These are phyloP conservation scores for Syzygium jambos DNA, from an alignment of 345 rosid species.

Conservation along the genomic window DNA sequence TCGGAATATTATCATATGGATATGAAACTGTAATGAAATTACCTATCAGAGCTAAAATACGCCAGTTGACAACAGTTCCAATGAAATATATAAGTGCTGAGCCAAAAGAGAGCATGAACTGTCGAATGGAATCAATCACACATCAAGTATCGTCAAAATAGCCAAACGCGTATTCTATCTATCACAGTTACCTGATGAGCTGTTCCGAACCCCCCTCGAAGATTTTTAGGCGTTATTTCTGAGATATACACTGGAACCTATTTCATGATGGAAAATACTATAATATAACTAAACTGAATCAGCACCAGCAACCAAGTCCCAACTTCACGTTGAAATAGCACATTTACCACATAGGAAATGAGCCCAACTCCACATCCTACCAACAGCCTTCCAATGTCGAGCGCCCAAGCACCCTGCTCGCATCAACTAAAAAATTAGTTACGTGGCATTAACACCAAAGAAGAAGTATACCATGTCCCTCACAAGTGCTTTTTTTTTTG, in stretches of 20 bases:
- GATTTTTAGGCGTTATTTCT: slow-evolving; percentile 68
- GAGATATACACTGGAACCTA: slow-evolving; percentile 83
- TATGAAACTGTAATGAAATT: slow-evolving; percentile 6
- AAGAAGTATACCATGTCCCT: background rate
- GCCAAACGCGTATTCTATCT: background rate
- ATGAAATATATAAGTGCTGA: slow-evolving; percentile 46
- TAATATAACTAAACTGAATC: background rate
- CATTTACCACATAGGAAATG: slow-evolving; percentile 64
- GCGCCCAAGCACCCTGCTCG: slow-evolving; percentile 46
- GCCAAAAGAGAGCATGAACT: slow-evolving; percentile 76
- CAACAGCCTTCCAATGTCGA: slow-evolving; percentile 62
- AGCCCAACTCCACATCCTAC: slow-evolving; percentile 69
- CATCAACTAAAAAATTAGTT: background rate
- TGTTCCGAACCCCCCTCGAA: slow-evolving; percentile 70
- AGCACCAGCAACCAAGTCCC: background rate
- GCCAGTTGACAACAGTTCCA: slow-evolving; percentile 63
- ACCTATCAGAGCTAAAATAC: slow-evolving; percentile 62
- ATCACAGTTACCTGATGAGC: slow-evolving; percentile 36
- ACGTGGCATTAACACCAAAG: background rate
- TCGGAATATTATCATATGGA: background rate
- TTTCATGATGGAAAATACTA: background rate
- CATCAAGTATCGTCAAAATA: background rate
- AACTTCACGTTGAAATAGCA: background rate
- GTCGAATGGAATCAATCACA: slow-evolving; percentile 3
- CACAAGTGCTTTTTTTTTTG: background rate